Percentiles rank a stretch among this genome's conserved stretches.
Evolutionary conservation across 1,284 basidiomycete species (phyloP).

Genomic region (Apiotrichum gamsii): DNA sequence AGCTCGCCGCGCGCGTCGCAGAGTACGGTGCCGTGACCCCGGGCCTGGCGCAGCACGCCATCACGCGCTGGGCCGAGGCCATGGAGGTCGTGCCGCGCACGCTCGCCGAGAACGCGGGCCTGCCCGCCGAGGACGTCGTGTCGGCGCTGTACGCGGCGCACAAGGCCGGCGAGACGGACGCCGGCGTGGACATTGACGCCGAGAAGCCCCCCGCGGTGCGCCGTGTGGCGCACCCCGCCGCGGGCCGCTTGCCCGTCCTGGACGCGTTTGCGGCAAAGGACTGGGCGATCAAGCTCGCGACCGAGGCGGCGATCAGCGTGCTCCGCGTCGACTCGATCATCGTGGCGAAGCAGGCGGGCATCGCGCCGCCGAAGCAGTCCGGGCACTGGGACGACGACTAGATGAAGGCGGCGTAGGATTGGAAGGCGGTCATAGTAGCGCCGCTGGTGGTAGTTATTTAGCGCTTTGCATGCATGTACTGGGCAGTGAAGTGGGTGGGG

Average conservation of each 20-base stretch:
- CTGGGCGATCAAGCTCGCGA: constrained; percentile 51
- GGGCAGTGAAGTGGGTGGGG: too few relatives aligned
- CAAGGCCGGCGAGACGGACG: constrained; percentile 52
- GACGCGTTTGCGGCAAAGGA: constrained; percentile 47
- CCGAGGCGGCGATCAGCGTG: constrained; percentile 89
- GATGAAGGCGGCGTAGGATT: not conserved
- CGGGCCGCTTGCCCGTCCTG: constrained; percentile 20
- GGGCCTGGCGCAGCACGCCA: constrained; percentile 89
- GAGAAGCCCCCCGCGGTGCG: constrained; percentile 29
- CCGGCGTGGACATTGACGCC: constrained; percentile 86
- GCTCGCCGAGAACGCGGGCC: constrained; percentile 91
- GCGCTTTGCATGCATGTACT: too few relatives aligned
- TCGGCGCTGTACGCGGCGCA: constrained; percentile 86
- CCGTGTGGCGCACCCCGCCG: constrained; percentile 12
- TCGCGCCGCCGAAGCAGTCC: constrained; percentile 48
- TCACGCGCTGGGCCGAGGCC: constrained; percentile 82
- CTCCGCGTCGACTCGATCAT: constrained; percentile 97
- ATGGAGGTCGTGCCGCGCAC: constrained; percentile 91
- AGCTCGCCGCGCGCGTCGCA: constrained; percentile 76
- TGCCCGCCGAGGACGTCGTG: constrained; percentile 88
- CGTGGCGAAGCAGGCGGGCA: constrained; percentile 86
- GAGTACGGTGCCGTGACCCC: constrained; percentile 81
- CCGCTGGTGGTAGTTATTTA: too few relatives aligned
- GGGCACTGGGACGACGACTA: constrained; percentile 50
- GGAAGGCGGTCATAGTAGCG: too few relatives aligned